Evolutionary conservation across 345 rosid genomes (phyloP).

Genomic region (Populus tremula): DNA sequence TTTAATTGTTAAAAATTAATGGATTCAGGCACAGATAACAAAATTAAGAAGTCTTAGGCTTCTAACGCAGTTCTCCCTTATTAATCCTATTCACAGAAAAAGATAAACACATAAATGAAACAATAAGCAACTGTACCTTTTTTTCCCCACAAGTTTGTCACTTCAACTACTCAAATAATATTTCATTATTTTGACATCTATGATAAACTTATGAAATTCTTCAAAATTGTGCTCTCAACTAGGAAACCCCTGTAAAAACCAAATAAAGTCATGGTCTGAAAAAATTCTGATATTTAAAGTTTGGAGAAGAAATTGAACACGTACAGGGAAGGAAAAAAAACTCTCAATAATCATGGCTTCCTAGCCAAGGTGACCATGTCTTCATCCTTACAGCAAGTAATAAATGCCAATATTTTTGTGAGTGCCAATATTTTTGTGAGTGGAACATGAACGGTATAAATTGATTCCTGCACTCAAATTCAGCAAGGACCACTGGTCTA

Average conservation of each 20-base stretch:
- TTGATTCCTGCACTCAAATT: not conserved
- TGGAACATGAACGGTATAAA: not conserved
- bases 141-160: constrained; percentile 9
- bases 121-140: constrained; percentile 26
- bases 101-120: not conserved
- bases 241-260: constrained; percentile 16
- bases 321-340: not conserved
- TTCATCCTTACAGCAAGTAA: not conserved
- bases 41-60: not conserved
- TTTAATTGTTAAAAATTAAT: not conserved
- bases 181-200: constrained; percentile 15
- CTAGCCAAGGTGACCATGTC: not conserved
- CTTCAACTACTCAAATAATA: constrained; percentile 14
- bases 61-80: not conserved
- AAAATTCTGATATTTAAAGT: not conserved
- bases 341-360: not conserved
- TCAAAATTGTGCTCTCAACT: constrained; percentile 7
- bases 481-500: not conserved
- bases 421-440: not conserved
- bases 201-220: constrained; percentile 2
- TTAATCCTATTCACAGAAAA: not conserved
- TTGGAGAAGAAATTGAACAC: not conserved
- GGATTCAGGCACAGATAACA: not conserved
- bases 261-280: not conserved
- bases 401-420: not conserved